Percentiles rank a stretch among this genome's conserved stretches.
These are phyloP conservation scores for Penicillium sp. DNA, from an alignment of 2,329 filamentous ascomycete species.

Conservation along the genomic window DNA sequence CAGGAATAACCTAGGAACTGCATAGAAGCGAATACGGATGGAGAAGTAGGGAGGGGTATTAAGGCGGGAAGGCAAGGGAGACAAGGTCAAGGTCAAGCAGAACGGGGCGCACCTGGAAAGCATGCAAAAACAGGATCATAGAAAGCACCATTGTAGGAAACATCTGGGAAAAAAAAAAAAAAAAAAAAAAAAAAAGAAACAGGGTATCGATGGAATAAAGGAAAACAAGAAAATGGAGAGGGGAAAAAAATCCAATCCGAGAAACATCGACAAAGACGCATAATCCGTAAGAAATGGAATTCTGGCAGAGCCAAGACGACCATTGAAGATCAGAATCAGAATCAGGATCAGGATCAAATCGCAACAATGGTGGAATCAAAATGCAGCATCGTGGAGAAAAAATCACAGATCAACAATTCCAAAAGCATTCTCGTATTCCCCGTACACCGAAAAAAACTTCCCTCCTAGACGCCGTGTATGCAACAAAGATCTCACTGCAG, in stretches of 20 bases:
- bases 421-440: conserved; percentile 15
- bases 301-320: neutral
- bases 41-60: neutral
- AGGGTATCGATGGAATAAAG: conserved; percentile 36
- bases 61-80: neutral
- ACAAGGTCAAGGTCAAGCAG: neutral
- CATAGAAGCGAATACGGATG: neutral
- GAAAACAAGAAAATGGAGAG: conserved; percentile 17
- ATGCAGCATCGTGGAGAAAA: conserved; percentile 1
- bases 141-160: conserved; percentile 5
- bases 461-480: conserved; percentile 30
- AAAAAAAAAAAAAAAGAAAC: conserved; percentile 20
- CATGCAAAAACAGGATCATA: conserved; percentile 10
- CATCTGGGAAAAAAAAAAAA: conserved; percentile 20
- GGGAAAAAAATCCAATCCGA: conserved; percentile 14
- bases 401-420: neutral
- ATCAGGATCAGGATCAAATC: conserved; percentile 5
- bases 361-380: conserved; percentile 22
- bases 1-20: neutral
- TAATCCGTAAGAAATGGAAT: neutral
- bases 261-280: conserved; percentile 1
- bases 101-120: neutral
- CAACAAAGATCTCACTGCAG: conserved; percentile 24
- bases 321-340: neutral
- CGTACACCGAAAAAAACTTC: conserved; percentile 16